These are phyloP conservation scores for Wickerhamiella brachini DNA, from an alignment of 805 yeast genomes.

Conservation along the genomic window DNA sequence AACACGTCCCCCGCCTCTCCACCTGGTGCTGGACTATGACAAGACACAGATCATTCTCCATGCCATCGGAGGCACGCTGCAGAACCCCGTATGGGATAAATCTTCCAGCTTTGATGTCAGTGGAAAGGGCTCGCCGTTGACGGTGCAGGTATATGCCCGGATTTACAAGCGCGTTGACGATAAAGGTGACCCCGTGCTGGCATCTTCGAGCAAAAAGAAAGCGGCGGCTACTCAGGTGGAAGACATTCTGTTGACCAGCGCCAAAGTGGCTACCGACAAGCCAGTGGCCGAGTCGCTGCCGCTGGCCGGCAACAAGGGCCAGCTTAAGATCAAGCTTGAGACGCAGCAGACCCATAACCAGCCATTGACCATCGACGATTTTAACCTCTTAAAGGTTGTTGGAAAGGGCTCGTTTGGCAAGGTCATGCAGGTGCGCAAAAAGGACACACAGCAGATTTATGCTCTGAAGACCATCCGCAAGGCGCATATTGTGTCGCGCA, in stretches of 20 bases:
- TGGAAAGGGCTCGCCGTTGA: conserved; percentile 43
- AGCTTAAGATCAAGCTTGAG: conserved; percentile 14
- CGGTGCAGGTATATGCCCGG: conserved; percentile 65
- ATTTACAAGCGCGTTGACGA: conserved; percentile 26
- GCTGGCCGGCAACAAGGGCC: conserved; percentile 10
- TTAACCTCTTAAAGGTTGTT: conserved; percentile 83
- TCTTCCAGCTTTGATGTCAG: conserved; percentile 85
- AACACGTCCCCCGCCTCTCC: conserved; percentile 49
- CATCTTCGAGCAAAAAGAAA: conserved; percentile 28
- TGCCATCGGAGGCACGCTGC: conserved; percentile 71
- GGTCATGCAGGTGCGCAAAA: conserved; percentile 96
- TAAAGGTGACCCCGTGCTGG: conserved; percentile 6
- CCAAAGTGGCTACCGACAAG: not conserved
- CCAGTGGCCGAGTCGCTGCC: conserved; percentile 13
- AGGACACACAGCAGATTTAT: conserved; percentile 87
- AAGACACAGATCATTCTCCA: conserved; percentile 83
- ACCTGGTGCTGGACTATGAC: conserved; percentile 85
- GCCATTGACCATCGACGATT: conserved; percentile 75
- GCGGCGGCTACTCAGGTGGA: conserved; percentile 42
- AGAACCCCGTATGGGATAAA: conserved; percentile 71
- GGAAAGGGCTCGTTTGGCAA: conserved; percentile 98
- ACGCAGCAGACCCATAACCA: conserved; percentile 22
- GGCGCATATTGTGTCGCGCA: conserved; percentile 83
- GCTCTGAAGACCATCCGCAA: conserved; percentile 90
- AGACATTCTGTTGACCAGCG: conserved; percentile 9